Evolutionary conservation across 331 rosid genomes (phyloP), one percentile per base, ranked within the genome.

Genomic region (Rosa hybrid): DNA sequence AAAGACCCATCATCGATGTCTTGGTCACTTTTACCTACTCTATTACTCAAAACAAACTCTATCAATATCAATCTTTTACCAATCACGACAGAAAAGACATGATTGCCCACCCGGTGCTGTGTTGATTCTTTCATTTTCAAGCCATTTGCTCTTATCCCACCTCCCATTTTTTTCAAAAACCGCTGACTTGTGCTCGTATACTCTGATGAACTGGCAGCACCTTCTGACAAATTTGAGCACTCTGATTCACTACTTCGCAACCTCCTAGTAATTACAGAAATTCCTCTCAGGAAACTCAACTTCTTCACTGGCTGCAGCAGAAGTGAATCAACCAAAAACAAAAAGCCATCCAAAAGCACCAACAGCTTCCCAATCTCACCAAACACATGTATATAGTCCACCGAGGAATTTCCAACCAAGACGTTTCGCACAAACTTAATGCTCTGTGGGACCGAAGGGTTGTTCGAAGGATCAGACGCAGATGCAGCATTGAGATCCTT

Each of bases 81-180:
- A 70, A 84, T 77, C 60, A 86, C 84, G 82, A 90, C 67, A 1
- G 96, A 90, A 63, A 93, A 93, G 64, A 85, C 94, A 77, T 84
- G 82, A 80, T 78, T 81, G 34, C 88, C 90, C 76, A 83, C 91
- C 53, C 76, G 75, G 12, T 73, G 89, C 80, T 50, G 77, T 30
- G 81, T 94, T 56, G 86, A 73, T 51, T 94, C 97, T 72, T 90
- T 92, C 8, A 45, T 81, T 76, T 80, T 94, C 88, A 87, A 89
- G 59, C 97, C 95, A 78, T 92, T 90, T 59, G 89, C 71, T 82
- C 88, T 88, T 12, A 85, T 83, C 59, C 94, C 94, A 76, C 84
- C 82, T 53, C 98, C 98, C 86, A 90, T 82, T 88, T 85, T 91
- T 77, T 89, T 90, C 81, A 92, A 78, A 68, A 95, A 81, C 78